Evolutionary conservation across 164 flowering plant genomes (phyloP).

Genomic region (Vitis labrusca): DNA sequence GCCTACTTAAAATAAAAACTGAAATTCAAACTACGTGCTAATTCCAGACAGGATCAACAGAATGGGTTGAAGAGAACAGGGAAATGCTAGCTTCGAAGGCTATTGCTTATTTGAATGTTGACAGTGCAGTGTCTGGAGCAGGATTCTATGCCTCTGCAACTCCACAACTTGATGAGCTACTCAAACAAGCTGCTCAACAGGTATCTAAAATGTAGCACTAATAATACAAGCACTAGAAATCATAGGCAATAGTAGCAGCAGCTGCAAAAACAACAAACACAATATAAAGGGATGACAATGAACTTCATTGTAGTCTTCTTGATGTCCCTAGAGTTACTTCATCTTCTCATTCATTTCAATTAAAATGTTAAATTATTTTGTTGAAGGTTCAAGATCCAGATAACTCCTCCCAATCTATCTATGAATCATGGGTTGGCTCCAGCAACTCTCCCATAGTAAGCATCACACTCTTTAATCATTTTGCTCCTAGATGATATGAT

Average conservation of each 20-base stretch:
- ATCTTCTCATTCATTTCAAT: neutral
- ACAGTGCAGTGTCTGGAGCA: conserved; percentile 58
- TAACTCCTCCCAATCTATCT: conserved; percentile 59
- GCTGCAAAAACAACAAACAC: neutral
- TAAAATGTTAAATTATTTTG: neutral
- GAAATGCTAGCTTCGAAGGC: conserved; percentile 60
- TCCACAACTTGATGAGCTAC: conserved; percentile 76
- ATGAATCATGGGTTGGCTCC: conserved; percentile 58
- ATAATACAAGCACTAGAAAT: neutral
- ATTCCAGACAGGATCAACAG: conserved; percentile 71
- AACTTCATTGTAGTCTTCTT: too few species aligned
- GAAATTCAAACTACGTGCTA: neutral
- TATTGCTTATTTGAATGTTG: conserved; percentile 77
- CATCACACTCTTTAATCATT: neutral
- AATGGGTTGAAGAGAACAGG: conserved; percentile 87
- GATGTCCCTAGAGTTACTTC: neutral
- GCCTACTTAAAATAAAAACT: neutral
- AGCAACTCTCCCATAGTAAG: conserved; percentile 40
- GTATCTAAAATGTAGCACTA: conserved; percentile 22
- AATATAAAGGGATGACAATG: neutral
- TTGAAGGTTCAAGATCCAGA: conserved; percentile 78
- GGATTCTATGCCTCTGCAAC: conserved; percentile 70
- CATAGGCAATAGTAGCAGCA: neutral
- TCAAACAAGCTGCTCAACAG: conserved; percentile 61
- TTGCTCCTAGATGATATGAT: neutral